Conservation (phyloP, 768 basidiomycete genomes). For the Coprinopsis sp. region DNA sequence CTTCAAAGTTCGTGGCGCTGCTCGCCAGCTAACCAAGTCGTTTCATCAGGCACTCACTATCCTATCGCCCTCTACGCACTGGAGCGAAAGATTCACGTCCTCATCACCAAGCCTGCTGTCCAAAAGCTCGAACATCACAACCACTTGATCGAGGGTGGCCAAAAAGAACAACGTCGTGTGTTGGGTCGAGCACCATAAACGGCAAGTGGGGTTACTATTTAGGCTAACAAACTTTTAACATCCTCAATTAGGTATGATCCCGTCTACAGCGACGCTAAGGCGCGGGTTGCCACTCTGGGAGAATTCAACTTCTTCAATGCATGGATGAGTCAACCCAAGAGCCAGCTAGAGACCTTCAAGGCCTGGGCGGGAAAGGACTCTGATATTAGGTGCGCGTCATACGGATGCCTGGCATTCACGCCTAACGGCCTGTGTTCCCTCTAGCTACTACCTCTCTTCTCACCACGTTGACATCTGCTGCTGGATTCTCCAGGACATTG, state of each 20-base stretch:
- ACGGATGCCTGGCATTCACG: too few species aligned
- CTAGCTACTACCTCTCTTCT: constrained; percentile 88
- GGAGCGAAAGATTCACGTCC: constrained; percentile 79
- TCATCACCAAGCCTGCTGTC: constrained; percentile 91
- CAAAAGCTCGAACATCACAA: constrained; percentile 82
- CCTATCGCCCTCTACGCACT: constrained; percentile 85
- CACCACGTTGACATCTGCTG: constrained; percentile 91
- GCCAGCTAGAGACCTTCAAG: constrained; percentile 89
- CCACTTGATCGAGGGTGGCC: constrained; percentile 69
- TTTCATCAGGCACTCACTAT: constrained; percentile 71
- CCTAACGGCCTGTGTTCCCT: too few species aligned
- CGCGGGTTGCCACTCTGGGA: constrained; percentile 67
- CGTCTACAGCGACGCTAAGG: constrained; percentile 87
- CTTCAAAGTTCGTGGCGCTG: neutral
- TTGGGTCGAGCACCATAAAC: constrained; percentile 94
- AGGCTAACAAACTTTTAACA: constrained; percentile 2
- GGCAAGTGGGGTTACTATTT: constrained; percentile 35
- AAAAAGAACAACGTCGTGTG: constrained; percentile 77
- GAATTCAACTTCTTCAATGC: constrained; percentile 96
- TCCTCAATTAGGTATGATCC: constrained; percentile 66
- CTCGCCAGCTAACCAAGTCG: neutral
- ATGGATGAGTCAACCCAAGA: constrained; percentile 98
- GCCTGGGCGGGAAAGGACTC: constrained; percentile 95
- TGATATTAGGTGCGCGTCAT: constrained; percentile 92
- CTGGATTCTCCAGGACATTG: constrained; percentile 77